Base-by-base conservation (phyloP, 129 eudicot genomes). In the Smallanthus sonchifolius region DNA sequence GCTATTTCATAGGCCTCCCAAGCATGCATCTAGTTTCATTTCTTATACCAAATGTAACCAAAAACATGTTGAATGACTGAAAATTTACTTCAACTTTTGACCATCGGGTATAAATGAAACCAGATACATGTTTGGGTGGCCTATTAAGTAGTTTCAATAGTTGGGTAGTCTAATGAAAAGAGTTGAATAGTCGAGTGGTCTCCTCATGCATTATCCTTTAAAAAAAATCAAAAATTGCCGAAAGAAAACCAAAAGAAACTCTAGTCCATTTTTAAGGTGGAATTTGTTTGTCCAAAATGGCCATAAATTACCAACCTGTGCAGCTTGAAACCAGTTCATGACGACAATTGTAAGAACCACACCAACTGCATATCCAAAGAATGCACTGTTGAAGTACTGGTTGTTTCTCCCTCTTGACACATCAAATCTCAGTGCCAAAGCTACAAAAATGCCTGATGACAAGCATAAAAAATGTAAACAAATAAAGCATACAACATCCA, bases 311-410 rank as follows among this genome's bases (percentile, higher is more conserved):
- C 86, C 42, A 54, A 91, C 99, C 94, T 91, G 99, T 76, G 99
- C 99, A 73, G 99, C 99, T 84, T 91, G 97, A 84, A 95, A 95
- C 97, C 99, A 91, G 73, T 95, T 95, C 99, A 95, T 95, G 62
- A 95, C 99, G 65, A 88, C 19, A 61, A 95, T 95, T 2, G 99
- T 95, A 37, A 82, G 79, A 67, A 83, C 75, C 72, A 95, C 62
- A 72, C 99, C 99, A 68, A 81, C 92, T 17, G 85, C 69, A 64
- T 94, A 94, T 74, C 99, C 97, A 20, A 81, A 55, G 73, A 95
- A 95, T 60, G 97, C 92, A 81, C 99, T 95, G 59, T 82, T 88
- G 81, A 95, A 95, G 81, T 91, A 95, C 39, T 91, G 89, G 79
- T 86, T 83, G 45, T 79, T 77, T 51, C 84, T 87, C 70, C 94